Percentiles rank a stretch among this genome's conserved stretches.
phyloP scores from a whole-genome alignment of 2,329 filamentous ascomycete genomes.

The Onygenales sp. region DNA sequence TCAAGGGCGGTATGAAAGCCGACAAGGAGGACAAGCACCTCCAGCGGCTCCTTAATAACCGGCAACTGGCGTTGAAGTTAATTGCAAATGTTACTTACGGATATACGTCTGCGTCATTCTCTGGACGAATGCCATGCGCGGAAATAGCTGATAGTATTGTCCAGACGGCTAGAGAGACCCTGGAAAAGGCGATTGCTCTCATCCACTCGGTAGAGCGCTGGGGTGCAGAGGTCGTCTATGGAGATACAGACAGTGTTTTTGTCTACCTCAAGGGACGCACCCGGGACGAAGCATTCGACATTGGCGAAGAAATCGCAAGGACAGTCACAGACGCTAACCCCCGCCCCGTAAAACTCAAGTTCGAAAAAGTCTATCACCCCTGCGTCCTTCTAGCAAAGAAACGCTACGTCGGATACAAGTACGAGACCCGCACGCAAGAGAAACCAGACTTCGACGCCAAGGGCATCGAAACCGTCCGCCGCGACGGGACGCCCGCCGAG shows the following conservation, averaged over 20 bases:
- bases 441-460: slow-evolving; percentile 94
- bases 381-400: slow-evolving; percentile 94
- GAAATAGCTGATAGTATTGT: slow-evolving; percentile 98
- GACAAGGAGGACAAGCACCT: slow-evolving; percentile 81
- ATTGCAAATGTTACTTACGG: slow-evolving; percentile 99
- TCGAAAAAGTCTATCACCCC: slow-evolving; percentile 96
- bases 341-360: slow-evolving; percentile 86
- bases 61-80: slow-evolving; percentile 86
- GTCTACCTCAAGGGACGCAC: slow-evolving; percentile 81
- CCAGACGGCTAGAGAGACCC: slow-evolving; percentile 85
- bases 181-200: slow-evolving; percentile 84
- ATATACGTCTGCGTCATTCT: slow-evolving; percentile 94
- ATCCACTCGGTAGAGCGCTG: slow-evolving; percentile 83
- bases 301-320: slow-evolving; percentile 85
- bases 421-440: slow-evolving; percentile 64
- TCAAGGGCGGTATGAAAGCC: slow-evolving; percentile 91
- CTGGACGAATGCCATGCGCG: slow-evolving; percentile 92
- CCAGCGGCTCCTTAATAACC: slow-evolving; percentile 82
- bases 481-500: slow-evolving; percentile 89
- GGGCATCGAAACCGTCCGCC: slow-evolving; percentile 91
- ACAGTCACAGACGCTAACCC: slow-evolving; percentile 85
- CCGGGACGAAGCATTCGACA: slow-evolving; percentile 77
- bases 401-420: slow-evolving; percentile 96
- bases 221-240: slow-evolving; percentile 95
- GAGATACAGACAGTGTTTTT: slow-evolving; percentile 93